Evolutionary conservation across 75 land plant genomes (phyloP).

Genomic region (Cunninghamia lanceolata): DNA sequence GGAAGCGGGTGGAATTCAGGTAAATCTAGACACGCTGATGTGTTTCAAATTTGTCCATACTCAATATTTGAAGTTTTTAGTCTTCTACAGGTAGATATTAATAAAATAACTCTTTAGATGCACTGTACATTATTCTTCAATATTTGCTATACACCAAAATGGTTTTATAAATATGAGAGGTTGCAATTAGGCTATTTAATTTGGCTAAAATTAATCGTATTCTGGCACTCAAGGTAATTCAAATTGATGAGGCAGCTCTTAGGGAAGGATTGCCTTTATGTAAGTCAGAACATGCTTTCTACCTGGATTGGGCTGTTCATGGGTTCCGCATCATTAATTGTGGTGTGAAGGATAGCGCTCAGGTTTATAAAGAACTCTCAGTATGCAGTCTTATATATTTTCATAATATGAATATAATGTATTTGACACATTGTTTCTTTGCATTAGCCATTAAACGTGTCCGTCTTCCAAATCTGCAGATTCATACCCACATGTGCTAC

Average conservation of each 20-base stretch:
- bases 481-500: conserved; percentile 89
- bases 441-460: not conserved
- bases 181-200: too few species aligned
- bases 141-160: not conserved
- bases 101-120: not conserved
- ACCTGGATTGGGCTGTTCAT: conserved; percentile 87
- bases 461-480: conserved; percentile 29
- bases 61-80: not conserved
- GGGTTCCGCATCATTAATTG: conserved; percentile 79
- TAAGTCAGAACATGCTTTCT: conserved; percentile 72
- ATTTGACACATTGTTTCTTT: not conserved
- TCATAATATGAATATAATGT: not conserved
- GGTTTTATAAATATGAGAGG: not conserved
- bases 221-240: conserved; percentile 47
- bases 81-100: not conserved
- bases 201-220: not conserved
- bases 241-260: conserved; percentile 86
- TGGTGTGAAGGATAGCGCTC: conserved; percentile 82
- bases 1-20: conserved; percentile 71
- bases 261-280: conserved; percentile 79
- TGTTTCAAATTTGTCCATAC: not conserved
- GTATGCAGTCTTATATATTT: not conserved
- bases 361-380: conserved; percentile 28
- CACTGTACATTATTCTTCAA: not conserved
- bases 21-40: not conserved